These are phyloP conservation scores for Cucumis melo DNA, from an alignment of 306 rosid species.

Conservation along the genomic window DNA sequence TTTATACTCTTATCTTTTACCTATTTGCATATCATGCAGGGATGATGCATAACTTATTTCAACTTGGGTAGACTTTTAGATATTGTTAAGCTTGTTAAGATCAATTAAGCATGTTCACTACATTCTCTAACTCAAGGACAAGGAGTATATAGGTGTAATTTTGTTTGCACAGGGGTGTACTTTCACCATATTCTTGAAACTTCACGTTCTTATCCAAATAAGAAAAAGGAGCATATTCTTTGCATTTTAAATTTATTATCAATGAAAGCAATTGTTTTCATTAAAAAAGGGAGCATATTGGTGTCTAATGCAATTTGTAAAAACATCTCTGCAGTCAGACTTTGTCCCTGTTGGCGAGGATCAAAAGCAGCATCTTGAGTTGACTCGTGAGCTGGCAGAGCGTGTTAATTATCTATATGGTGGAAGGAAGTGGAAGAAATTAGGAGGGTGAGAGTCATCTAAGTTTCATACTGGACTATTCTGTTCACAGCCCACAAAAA, in stretches of 20 bases:
- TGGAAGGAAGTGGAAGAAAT: slow-evolving; percentile 93
- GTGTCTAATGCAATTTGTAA: neutral
- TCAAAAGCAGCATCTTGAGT: slow-evolving; percentile 95
- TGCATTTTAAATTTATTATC: no score
- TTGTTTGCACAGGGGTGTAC: neutral
- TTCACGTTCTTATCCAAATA: neutral
- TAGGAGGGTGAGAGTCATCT: slow-evolving; percentile 76
- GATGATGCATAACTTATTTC: neutral
- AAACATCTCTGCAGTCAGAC: slow-evolving; percentile 65
- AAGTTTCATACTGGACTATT: slow-evolving; percentile 6
- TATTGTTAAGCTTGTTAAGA: neutral
- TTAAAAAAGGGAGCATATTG: neutral
- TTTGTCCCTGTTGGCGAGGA: slow-evolving; percentile 96
- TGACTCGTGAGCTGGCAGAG: slow-evolving; percentile 86
- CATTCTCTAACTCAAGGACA: neutral
- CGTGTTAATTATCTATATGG: slow-evolving; percentile 83
- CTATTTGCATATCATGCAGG: neutral
- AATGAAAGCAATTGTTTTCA: no score
- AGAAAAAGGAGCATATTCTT: no score
- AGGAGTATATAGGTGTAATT: neutral
- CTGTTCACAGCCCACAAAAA: neutral
- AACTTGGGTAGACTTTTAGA: neutral
- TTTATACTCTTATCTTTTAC: neutral
- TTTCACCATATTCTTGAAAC: neutral
- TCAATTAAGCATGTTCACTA: neutral